Conservation (phyloP, 2,329 filamentous ascomycete genomes). For the Xylariaceae sp. region DNA sequence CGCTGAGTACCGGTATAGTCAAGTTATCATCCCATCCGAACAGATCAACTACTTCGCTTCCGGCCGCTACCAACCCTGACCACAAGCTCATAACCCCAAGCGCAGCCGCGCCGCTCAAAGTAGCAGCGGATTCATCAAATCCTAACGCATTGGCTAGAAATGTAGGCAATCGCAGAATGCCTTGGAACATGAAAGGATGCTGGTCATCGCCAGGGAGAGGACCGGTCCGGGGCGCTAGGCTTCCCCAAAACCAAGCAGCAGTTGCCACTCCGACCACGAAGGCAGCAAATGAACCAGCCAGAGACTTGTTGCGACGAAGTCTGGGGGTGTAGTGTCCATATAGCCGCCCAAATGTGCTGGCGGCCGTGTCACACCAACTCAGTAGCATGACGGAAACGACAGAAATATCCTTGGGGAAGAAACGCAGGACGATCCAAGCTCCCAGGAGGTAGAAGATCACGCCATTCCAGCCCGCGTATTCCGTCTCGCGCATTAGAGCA, state of each 20-base stretch:
- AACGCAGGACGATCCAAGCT: conserved; percentile 76
- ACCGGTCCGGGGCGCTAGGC: conserved; percentile 64
- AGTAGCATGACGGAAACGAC: conserved; percentile 85
- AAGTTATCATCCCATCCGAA: conserved; percentile 97
- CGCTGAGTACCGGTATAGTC: conserved; percentile 89
- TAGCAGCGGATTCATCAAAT: conserved; percentile 47
- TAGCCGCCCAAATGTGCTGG: conserved; percentile 84
- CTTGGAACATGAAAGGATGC: conserved; percentile 76
- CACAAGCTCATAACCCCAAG: conserved; percentile 76
- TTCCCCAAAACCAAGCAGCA: conserved; percentile 83
- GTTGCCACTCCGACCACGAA: conserved; percentile 77
- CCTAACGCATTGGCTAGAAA: conserved; percentile 55
- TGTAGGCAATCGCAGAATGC: conserved; percentile 64
- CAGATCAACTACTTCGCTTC: conserved; percentile 84
- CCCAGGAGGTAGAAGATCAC: conserved; percentile 96
- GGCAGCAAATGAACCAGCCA: conserved; percentile 83
- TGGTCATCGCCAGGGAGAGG: conserved; percentile 63
- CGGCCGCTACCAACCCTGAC: conserved; percentile 82
- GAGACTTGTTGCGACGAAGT: conserved; percentile 80
- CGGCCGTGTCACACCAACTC: conserved; percentile 97
- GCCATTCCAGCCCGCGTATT: conserved; percentile 90
- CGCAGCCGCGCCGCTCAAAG: conserved; percentile 65
- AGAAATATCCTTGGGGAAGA: conserved; percentile 89
- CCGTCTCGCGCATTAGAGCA: conserved; percentile 93
- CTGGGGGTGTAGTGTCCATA: conserved; percentile 86